These are phyloP conservation scores for Hypoxylon rubiginosum DNA, from an alignment of 2,329 filamentous ascomycete genomes.

Conservation along the genomic window DNA sequence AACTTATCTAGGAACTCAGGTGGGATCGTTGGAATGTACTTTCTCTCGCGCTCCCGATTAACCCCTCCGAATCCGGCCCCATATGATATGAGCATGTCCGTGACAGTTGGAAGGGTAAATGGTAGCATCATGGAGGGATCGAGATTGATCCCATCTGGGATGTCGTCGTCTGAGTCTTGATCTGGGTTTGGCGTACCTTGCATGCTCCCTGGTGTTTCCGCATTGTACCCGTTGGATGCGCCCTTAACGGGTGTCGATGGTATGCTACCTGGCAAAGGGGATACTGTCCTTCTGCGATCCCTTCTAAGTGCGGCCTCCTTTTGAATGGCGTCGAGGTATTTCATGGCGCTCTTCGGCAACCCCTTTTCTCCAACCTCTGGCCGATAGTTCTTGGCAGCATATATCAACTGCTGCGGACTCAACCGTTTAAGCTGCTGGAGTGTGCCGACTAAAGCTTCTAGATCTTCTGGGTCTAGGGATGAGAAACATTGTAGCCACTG, in stretches of 20 bases:
- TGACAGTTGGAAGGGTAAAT: constrained; percentile 94
- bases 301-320: constrained; percentile 76
- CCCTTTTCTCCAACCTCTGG: constrained; percentile 96
- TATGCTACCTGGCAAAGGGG: constrained; percentile 55
- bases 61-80: constrained; percentile 94
- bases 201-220: constrained; percentile 58
- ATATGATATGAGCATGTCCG: constrained; percentile 96
- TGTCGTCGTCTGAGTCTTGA: constrained; percentile 74
- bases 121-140: constrained; percentile 94
- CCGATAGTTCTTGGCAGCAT: constrained; percentile 92
- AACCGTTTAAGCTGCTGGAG: constrained; percentile 89
- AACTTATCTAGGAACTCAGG: constrained; percentile 93
- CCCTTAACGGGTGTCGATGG: constrained; percentile 55
- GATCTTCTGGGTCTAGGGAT: constrained; percentile 84
- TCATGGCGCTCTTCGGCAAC: constrained; percentile 87
- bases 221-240: constrained; percentile 59
- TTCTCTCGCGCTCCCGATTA: constrained; percentile 90
- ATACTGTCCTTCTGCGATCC: constrained; percentile 64
- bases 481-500: constrained; percentile 99
- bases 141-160: constrained; percentile 81
- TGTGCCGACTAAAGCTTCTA: constrained; percentile 89
- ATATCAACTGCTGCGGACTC: constrained; percentile 88
- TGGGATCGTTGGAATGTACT: constrained; percentile 96
- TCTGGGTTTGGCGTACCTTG: constrained; percentile 58
- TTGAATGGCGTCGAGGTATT: constrained; percentile 85